Evolutionary conservation across 2,329 filamentous ascomycete species (phyloP).

Genomic region (Pestalotiopsis sp.): DNA sequence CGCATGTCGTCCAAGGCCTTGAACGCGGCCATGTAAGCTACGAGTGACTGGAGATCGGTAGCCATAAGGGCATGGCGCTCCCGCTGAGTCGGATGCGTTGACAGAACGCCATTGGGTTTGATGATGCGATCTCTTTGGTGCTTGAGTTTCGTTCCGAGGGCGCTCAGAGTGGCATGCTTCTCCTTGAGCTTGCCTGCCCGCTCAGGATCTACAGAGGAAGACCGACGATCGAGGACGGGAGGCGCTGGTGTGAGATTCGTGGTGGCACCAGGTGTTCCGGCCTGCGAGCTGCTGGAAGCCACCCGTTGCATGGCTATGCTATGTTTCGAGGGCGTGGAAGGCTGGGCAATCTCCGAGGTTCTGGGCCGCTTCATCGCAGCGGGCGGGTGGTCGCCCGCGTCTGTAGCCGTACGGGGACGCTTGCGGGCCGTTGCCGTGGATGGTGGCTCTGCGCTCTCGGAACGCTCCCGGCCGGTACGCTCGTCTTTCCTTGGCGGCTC

Average conservation of each 20-base stretch:
- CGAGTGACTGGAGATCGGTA: constrained; percentile 31
- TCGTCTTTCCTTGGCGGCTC: constrained; percentile 37
- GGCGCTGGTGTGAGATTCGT: constrained; percentile 44
- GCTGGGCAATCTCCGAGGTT: constrained; percentile 44
- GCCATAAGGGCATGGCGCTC: constrained; percentile 30
- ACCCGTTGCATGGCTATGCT: constrained; percentile 55
- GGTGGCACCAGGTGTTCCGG: constrained; percentile 51
- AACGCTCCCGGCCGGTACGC: constrained; percentile 34
- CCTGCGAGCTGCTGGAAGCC: constrained; percentile 55
- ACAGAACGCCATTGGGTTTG: constrained; percentile 21
- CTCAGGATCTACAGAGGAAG: constrained; percentile 32
- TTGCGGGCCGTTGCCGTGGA: constrained; percentile 50
- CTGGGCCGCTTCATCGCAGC: constrained; percentile 44
- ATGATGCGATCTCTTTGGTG: constrained; percentile 55
- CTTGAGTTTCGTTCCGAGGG: constrained; percentile 54
- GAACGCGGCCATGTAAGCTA: constrained; percentile 55
- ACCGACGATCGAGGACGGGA: constrained; percentile 35
- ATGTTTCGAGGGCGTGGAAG: constrained; percentile 54
- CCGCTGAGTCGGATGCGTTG: constrained; percentile 20
- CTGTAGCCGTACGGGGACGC: constrained; percentile 44
- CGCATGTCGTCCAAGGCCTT: constrained; percentile 49
- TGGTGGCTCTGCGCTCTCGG: constrained; percentile 42
- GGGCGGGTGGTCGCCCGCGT: constrained; percentile 37
- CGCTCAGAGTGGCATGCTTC: constrained; percentile 39
- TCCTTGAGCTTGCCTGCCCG: constrained; percentile 35